Evolutionary conservation across 306 rosid species (phyloP).

Genomic region (Rosa chinensis): DNA sequence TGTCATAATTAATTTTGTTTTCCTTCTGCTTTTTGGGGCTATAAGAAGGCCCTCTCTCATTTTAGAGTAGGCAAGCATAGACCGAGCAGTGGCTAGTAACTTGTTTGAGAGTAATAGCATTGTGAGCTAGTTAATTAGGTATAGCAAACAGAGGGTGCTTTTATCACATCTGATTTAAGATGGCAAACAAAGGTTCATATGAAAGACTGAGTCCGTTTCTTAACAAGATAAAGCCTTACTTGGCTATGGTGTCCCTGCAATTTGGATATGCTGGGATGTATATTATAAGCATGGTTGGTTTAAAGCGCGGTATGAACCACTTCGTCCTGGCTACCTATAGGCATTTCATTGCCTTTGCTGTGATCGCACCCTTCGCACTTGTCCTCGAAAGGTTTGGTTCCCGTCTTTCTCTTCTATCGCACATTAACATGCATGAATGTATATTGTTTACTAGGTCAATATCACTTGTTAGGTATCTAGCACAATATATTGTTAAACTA

Average conservation of each 20-base stretch:
- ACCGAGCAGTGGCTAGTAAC: not conserved
- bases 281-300: slow-evolving; percentile 80
- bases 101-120: not conserved
- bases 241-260: slow-evolving; percentile 80
- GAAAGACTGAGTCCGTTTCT: slow-evolving; percentile 9
- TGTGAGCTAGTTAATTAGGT: not conserved
- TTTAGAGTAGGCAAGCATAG: slow-evolving; percentile 1
- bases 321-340: slow-evolving; percentile 88
- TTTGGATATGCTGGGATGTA: slow-evolving; percentile 97
- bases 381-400: slow-evolving; percentile 66
- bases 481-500: not conserved
- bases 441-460: not conserved
- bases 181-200: slow-evolving; percentile 4
- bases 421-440: not conserved
- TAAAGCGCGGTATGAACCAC: slow-evolving; percentile 90
- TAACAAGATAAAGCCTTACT: slow-evolving; percentile 73
- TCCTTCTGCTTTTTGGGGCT: slow-evolving; percentile 6
- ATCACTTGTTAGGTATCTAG: not conserved
- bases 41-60: slow-evolving; percentile 9
- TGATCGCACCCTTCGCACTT: slow-evolving; percentile 91
- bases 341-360: slow-evolving; percentile 86
- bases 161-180: slow-evolving; percentile 1
- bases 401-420: not conserved
- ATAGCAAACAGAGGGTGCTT: not conserved
- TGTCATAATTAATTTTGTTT: not conserved